Evolutionary conservation across 2,329 filamentous ascomycete genomes (phyloP), one percentile per base, ranked within the genome.

Genomic region (Ophiostoma montium): DNA sequence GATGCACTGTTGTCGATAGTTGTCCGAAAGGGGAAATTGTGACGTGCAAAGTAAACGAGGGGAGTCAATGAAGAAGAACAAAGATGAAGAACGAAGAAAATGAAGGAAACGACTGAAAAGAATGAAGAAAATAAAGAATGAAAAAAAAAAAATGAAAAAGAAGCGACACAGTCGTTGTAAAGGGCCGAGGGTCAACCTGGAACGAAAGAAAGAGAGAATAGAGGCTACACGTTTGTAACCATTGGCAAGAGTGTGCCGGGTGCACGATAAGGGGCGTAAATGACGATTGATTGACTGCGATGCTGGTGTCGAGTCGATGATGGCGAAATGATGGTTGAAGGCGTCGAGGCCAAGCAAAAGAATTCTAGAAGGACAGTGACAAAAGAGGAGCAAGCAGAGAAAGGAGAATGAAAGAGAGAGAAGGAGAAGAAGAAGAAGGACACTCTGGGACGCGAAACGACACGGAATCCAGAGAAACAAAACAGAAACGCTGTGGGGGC

Each of bases 131-230:
- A 30, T 13, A 5, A 21, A 39, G 3, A 19, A 44, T 30, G 38
- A 45, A 41, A 30, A 46, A 11, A 18, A 33, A 43, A 21, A 39
- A 36, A 33, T 9, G 15, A 23, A 23, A 42, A 42, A 44, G 35
- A 43, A 31, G 18, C 35, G n/a, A 44, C n/a, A n/a, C n/a, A n/a
- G n/a, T n/a, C n/a, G 46, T 32, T 44, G 35, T 46, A 48, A 23
- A 32, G 47, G 48, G 51, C 49, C 49, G 47, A 52, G 47, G 52
- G 19, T 53, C 52, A 53, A 53, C 51, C 48, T 54, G 50, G 51
- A 53, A 50, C 41, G 46, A 50, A 53, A 45, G 41, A 49, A 43
- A 42, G 35, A 50, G 30, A 27, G 15, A 31, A 35, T 33, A 36
- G 19, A 36, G n/a, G 42, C n/a, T 18, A n/a, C 6, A 23, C 23